Evolutionary conservation across 2,329 filamentous ascomycete genomes (phyloP).

Genomic region (Paraconiothyrium brasiliense): DNA sequence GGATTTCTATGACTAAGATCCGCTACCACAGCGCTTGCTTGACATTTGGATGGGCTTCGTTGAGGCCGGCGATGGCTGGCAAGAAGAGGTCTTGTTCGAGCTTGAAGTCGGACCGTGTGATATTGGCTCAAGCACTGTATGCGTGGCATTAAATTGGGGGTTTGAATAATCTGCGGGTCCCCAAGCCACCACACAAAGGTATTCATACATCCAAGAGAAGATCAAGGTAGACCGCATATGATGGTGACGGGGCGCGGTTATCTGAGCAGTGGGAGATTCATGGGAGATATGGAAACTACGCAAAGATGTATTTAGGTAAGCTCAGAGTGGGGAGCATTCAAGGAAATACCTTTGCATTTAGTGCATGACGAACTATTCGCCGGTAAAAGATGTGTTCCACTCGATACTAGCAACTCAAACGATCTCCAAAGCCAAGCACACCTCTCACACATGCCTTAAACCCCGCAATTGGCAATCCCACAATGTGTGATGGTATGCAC

Average conservation of each 20-base stretch:
- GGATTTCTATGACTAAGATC: slow-evolving; percentile 25
- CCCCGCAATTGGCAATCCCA: slow-evolving; percentile 33
- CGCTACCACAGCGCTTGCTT: slow-evolving; percentile 19
- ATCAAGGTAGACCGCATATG: too few relatives aligned
- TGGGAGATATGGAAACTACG: too few relatives aligned
- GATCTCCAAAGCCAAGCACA: neutral
- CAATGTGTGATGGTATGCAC: slow-evolving; percentile 42
- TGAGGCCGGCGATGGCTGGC: slow-evolving; percentile 20
- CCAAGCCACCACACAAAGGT: too few relatives aligned
- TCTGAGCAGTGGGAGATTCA: too few relatives aligned
- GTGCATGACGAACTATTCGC: too few relatives aligned
- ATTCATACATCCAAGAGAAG: too few relatives aligned
- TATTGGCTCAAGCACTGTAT: slow-evolving; percentile 7
- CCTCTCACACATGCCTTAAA: neutral
- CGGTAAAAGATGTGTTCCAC: neutral
- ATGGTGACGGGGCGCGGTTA: too few relatives aligned
- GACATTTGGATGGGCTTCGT: slow-evolving; percentile 20
- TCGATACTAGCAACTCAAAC: neutral
- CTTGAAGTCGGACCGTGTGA: slow-evolving; percentile 20
- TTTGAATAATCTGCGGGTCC: too few relatives aligned
- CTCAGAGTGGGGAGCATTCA: too few relatives aligned
- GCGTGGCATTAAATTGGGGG: neutral
- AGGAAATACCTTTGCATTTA: too few relatives aligned
- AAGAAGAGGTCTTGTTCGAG: slow-evolving; percentile 20
- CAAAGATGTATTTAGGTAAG: too few relatives aligned